Evolutionary conservation across 495 filamentous ascomycete species (phyloP).

Genomic region (Aspergillus funiculosus): DNA sequence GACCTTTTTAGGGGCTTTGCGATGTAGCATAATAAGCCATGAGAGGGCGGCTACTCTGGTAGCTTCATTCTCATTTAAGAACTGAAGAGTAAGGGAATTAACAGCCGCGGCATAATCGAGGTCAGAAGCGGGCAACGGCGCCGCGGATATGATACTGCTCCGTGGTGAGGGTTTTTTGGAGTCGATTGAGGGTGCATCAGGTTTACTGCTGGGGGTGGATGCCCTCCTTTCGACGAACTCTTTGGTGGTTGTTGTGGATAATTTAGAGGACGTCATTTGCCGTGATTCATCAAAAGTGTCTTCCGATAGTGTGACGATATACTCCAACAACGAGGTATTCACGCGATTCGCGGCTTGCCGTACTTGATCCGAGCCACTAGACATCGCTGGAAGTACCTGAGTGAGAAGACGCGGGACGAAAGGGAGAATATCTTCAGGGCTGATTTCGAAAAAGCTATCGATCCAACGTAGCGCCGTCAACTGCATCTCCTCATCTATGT

Average conservation of each 20-base stretch:
- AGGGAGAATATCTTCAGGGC: conserved; percentile 91
- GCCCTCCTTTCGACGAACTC: conserved; percentile 49
- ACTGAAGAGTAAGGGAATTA: conserved; percentile 85
- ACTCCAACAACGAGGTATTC: conserved; percentile 83
- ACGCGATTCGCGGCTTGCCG: conserved; percentile 82
- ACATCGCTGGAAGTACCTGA: conserved; percentile 90
- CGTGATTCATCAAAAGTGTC: conserved; percentile 49
- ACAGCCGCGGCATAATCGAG: conserved; percentile 98
- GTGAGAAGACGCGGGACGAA: conserved; percentile 89
- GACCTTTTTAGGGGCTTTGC: conserved; percentile 88
- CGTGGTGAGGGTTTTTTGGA: conserved; percentile 36
- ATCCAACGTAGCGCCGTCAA: conserved; percentile 92
- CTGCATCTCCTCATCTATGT: conserved; percentile 76
- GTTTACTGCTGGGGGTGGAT: conserved; percentile 43
- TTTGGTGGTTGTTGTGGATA: conserved; percentile 43
- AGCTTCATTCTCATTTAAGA: conserved; percentile 93
- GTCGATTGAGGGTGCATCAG: conserved; percentile 29
- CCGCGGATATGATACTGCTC: conserved; percentile 33
- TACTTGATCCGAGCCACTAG: conserved; percentile 81
- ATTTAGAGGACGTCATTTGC: conserved; percentile 34
- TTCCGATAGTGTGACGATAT: conserved; percentile 85
- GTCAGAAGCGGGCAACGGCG: conserved; percentile 50
- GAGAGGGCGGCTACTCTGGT: conserved; percentile 88
- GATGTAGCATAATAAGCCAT: conserved; percentile 96
- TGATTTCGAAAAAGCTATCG: conserved; percentile 93